Evolutionary conservation across 2,329 filamentous ascomycete genomes (phyloP), one percentile per base, ranked within the genome.

Genomic region (Trichoderma gracile): DNA sequence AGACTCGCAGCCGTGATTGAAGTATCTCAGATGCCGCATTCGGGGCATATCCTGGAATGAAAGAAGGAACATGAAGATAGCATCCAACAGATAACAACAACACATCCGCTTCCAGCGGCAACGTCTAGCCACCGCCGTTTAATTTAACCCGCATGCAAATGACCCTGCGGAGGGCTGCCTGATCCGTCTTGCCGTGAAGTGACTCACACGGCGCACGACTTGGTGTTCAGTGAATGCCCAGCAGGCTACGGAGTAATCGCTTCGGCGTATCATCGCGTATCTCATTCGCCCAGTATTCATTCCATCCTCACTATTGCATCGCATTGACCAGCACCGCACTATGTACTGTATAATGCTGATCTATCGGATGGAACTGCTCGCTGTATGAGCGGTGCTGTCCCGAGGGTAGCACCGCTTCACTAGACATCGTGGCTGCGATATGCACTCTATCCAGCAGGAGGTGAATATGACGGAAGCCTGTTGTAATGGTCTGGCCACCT

Each of bases 41-140:
- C 14, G 47, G 27, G 3, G 46, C 33, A 38, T n/a, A 15, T 17
- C n/a, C 17, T 27, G 17, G n/a, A 5, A 45, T 17, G 40, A 45
- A 47, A 21, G 27, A 15, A 33, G 10, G 30, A 10, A 25, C 4
- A 43, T 6, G 30, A 10, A 25, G 7, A 43, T 6, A 14, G 33
- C 33, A 25, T 42, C 33, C 33, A 42, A n/a, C n/a, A n/a, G 46
- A 50, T 40, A 50, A 52, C 33, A 17, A 27, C 57, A 43, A 43
- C 57, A 50, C 57, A 60, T 46, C 14, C 9, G 15, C 23, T 42
- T 59, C 56, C 47, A 59, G 45, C 30, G 43, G 56, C n/a, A 45
- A 59, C n/a, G 15, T 15, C 21, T 49, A 60, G 33, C 33, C 33
- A 38, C 33, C 38, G 12, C 43, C 53, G 17, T 27, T 38, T 42